A percentile compares a stretch with the other conserved stretches of the same genome.
phyloP scores from a whole-genome alignment of 1,139 yeast species.

The Hemisphaericaspora lyxosophila region DNA sequence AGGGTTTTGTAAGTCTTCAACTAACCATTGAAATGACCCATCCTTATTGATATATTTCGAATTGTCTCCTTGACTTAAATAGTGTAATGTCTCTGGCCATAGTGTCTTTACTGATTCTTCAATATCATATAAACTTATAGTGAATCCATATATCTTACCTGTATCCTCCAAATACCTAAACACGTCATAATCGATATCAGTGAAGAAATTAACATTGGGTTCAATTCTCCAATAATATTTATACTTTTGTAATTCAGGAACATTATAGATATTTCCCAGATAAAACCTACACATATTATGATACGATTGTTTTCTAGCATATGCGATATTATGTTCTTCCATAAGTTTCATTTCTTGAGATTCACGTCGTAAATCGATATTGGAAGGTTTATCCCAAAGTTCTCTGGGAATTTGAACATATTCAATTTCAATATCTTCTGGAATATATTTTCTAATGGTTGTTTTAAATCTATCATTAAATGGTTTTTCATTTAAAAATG shows the following conservation, averaged over 20 bases:
- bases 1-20: constrained; percentile 65
- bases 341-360: constrained; percentile 38
- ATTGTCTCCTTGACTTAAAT: constrained; percentile 54
- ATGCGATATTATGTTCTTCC: constrained; percentile 52
- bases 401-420: constrained; percentile 58
- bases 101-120: constrained; percentile 60
- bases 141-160: constrained; percentile 67
- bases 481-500: constrained; percentile 70
- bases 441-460: constrained; percentile 36
- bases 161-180: constrained; percentile 71
- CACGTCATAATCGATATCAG: constrained; percentile 71
- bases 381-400: constrained; percentile 65
- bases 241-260: constrained; percentile 53
- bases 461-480: constrained; percentile 59
- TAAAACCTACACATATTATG: constrained; percentile 72
- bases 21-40: constrained; percentile 71
- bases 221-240: constrained; percentile 79
- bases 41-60: constrained; percentile 55
- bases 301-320: constrained; percentile 62
- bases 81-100: constrained; percentile 70
- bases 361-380: constrained; percentile 49
- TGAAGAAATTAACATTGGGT: constrained; percentile 68
- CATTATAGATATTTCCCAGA: constrained; percentile 60
- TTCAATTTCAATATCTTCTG: constrained; percentile 46
- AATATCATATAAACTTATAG: constrained; percentile 65